Base-by-base conservation (phyloP, 2,329 filamentous ascomycete genomes). In the Colletotrichum tamarilloi region DNA sequence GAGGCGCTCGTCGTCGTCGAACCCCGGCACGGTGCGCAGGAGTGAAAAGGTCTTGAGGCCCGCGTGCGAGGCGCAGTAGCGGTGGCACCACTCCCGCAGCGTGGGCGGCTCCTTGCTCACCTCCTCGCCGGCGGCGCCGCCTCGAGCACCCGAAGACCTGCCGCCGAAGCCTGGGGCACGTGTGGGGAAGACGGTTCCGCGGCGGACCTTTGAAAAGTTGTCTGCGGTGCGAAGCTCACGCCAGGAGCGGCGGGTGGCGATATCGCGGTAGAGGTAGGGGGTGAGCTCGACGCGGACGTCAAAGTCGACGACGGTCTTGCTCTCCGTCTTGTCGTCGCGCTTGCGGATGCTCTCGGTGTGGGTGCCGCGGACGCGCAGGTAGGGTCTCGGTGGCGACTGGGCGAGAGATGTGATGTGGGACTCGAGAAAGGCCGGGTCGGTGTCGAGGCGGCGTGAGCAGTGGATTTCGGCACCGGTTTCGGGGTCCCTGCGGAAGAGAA, bases 51-150 rank as follows among this genome's bases (percentile, higher is more conserved):
- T 85, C 78, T 92, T 92, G 42, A 94, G 84, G 9, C 84, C 84
- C 1, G 89, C 85, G 26, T 85, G 83, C 75, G 87, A 90, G 2
- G 87, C 87, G 77, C 90, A 92, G 82, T 90, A 95, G 52, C 88
- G 87, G 71, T 92, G 88, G 77, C 92, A 94, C 93, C 93, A 95
- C 72, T 91, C 88, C 9, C 59, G 71, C 22, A 78, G 74, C 7
- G 63, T 72, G 6, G 74, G 69, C 5, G 62, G 68, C 57, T 67
- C 35, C 7, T 52, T 58, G 38, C 35, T 52, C 7, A 49, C 42
- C 19, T 56, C 58, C 56, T 72, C 68, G 7, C 32, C 42, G 6
- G 59, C 69, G 22, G 35, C 64, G n/a, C 60, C 65, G 26, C 53
- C 46, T 4, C 58, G 24, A 28, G 63, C 59, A 14, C 76, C 74